phyloP scores from a whole-genome alignment of 495 filamentous ascomycete species.

The Talaromyces adpressus region DNA sequence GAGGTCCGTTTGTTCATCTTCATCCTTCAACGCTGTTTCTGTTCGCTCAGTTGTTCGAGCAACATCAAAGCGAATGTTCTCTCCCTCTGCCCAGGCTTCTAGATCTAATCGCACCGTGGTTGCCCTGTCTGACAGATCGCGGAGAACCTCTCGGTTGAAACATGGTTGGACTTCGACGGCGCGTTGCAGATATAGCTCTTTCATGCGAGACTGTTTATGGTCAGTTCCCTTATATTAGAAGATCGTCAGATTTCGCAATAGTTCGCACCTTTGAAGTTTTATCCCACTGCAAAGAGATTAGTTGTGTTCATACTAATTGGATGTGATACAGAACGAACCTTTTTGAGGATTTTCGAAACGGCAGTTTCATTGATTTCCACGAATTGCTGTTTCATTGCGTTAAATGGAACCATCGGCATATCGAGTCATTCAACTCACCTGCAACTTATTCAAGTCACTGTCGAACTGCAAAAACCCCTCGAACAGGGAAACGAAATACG shows the following conservation, averaged over 20 bases:
- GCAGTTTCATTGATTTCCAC: conserved; percentile 96
- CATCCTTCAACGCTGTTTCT: conserved; percentile 55
- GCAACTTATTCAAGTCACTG: conserved; percentile 90
- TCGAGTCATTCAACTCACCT: conserved; percentile 33
- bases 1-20: conserved; percentile 81
- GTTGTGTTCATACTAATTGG: conserved; percentile 15
- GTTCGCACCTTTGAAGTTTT: conserved; percentile 84
- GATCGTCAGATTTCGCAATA: background rate
- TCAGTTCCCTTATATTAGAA: conserved; percentile 13
- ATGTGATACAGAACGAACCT: conserved; percentile 43
- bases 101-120: conserved; percentile 88
- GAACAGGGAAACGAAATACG: conserved; percentile 86
- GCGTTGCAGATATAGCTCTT: conserved; percentile 90
- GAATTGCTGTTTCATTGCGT: conserved; percentile 60
- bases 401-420: background rate
- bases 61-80: conserved; percentile 73
- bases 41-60: conserved; percentile 53
- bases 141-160: conserved; percentile 94
- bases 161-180: conserved; percentile 97
- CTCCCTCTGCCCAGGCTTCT: conserved; percentile 93
- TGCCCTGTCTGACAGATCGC: conserved; percentile 91
- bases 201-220: conserved; percentile 69
- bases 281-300: conserved; percentile 61
- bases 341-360: conserved; percentile 97
- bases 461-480: conserved; percentile 97